Percentiles rank a stretch among this genome's conserved stretches.
Evolutionary conservation across 2,329 filamentous ascomycete species (phyloP).

Genomic region (Xylaria sp.): DNA sequence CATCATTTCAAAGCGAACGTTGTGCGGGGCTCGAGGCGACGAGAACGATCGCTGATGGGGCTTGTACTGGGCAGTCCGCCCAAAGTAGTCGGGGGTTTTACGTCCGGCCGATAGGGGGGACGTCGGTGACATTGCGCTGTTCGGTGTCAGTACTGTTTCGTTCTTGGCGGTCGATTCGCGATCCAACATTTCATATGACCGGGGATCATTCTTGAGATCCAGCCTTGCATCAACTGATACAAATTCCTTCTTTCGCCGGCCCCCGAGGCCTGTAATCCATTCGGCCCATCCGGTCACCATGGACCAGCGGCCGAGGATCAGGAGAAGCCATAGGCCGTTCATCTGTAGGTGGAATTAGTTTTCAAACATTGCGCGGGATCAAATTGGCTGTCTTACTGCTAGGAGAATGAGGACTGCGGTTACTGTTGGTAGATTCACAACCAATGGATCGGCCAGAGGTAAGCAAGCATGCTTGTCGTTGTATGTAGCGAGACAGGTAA

Average conservation of each 20-base stretch:
- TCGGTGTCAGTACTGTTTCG: constrained; percentile 63
- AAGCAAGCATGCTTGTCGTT: constrained; percentile 75
- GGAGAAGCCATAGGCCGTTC: constrained; percentile 85
- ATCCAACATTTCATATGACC: constrained; percentile 85
- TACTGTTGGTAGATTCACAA: constrained; percentile 80
- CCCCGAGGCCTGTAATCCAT: constrained; percentile 63
- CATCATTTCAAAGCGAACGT: constrained; percentile 57
- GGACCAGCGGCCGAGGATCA: constrained; percentile 84
- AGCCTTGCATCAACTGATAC: constrained; percentile 83
- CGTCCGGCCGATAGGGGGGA: constrained; percentile 52
- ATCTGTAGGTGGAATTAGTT: constrained; percentile 60
- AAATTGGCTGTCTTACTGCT: constrained; percentile 65
- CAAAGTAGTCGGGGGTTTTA: constrained; percentile 63
- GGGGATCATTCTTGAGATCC: constrained; percentile 69
- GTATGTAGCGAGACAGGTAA: constrained; percentile 73
- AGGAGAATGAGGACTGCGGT: constrained; percentile 85
- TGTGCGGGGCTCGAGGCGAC: constrained; percentile 62
- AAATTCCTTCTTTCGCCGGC: constrained; percentile 77
- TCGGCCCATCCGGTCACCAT: constrained; percentile 88
- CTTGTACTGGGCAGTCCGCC: constrained; percentile 64
- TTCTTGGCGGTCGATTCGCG: constrained; percentile 61
- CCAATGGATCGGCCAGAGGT: constrained; percentile 66
- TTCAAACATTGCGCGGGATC: background rate
- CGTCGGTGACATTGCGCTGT: constrained; percentile 52
- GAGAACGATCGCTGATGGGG: constrained; percentile 67